Base-by-base conservation (phyloP, 2,329 filamentous ascomycete species). In the Metarhizium sp. region DNA sequence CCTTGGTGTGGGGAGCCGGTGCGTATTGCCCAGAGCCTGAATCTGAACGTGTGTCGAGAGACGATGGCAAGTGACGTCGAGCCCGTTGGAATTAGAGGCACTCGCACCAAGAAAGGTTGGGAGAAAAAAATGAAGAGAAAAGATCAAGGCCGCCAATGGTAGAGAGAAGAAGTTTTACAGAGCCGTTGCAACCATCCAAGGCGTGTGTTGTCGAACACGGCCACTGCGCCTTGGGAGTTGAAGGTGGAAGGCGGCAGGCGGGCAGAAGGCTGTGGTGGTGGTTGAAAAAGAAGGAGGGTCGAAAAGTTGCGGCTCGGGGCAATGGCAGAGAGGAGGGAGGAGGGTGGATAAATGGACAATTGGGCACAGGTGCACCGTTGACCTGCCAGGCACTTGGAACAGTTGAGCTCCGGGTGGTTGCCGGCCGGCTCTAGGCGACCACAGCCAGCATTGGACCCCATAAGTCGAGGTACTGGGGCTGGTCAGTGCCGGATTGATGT, bases 311-410 rank as follows among this genome's bases (percentile, higher is more conserved):
- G 48, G 11, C 2, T 25, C 48, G 50, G 25, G 25, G 53, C 54
- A 29, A 20, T 20, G 42, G 36, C 49, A 25, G 34, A 36, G 25
- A 50, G 25, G 25, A 50, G 52, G 45, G 36, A 51, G 49, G 49
- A 36, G 42, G 25, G 54, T 43, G 50, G 50, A 50, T 52, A 52
- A 52, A 52, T 36, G 45, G 43, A 36, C 32, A 34, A 34, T 8
- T 11, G 10, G 32, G 32, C 32, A 8, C 32, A 34, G 32, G 32
- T 34, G 7, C 32, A n/a, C n/a, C 18, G 43, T 14, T 16, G 42
- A 13, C 13, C 43, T 25, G 43, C 7, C 43, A 46, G 43, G 16
- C 40, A 43, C 11, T 43, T 14, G 25, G n/a, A 13, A 29, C 29
- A 32, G 18, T 49, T 11, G 30, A 29, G 3, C 29, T 49, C n/a